Evolutionary conservation across 257 asterid species (phyloP).

Genomic region (Plantago ovata): DNA sequence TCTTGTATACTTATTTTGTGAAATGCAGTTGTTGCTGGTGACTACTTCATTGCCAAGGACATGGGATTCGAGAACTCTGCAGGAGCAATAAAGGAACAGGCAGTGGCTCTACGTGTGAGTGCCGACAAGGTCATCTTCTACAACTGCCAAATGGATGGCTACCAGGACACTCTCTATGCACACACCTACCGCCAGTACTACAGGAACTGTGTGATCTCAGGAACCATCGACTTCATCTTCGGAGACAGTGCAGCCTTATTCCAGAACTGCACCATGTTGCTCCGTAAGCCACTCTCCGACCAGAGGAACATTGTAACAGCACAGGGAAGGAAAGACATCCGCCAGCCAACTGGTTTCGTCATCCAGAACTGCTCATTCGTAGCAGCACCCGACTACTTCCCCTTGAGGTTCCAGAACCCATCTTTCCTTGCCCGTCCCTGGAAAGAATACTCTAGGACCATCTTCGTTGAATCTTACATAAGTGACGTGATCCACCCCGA

Average conservation of each 20-base stretch:
- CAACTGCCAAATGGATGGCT: conserved; percentile 76
- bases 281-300: conserved; percentile 59
- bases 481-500: conserved; percentile 63
- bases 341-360: conserved; percentile 70
- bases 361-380: conserved; percentile 65
- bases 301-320: conserved; percentile 81
- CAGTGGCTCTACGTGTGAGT: conserved; percentile 74
- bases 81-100: conserved; percentile 74
- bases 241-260: conserved; percentile 78
- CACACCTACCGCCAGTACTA: conserved; percentile 83
- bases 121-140: conserved; percentile 59
- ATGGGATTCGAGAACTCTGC: conserved; percentile 79
- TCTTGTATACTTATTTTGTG: not conserved
- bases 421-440: conserved; percentile 79
- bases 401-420: conserved; percentile 27
- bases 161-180: conserved; percentile 74
- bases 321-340: conserved; percentile 66
- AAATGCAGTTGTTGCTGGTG: conserved; percentile 62
- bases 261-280: conserved; percentile 68
- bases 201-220: conserved; percentile 62
- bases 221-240: conserved; percentile 81
- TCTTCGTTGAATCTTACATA: conserved; percentile 64
- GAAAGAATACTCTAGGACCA: conserved; percentile 70
- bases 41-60: conserved; percentile 64
- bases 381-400: conserved; percentile 44